These are phyloP conservation scores for Wallemia hederae DNA, from an alignment of 1,284 basidiomycete species.

Conservation along the genomic window DNA sequence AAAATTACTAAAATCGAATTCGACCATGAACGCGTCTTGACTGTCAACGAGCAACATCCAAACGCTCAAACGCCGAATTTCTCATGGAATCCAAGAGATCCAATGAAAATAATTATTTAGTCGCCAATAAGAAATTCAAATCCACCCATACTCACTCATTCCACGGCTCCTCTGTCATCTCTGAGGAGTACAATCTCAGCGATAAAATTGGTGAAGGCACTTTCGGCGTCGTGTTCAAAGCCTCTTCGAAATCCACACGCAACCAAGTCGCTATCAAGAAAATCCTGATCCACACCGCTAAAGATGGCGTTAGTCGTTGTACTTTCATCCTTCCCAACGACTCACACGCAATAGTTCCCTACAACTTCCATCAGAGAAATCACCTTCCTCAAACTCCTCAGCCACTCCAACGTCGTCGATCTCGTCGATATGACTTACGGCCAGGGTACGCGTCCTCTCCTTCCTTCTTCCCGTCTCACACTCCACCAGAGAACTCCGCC, in stretches of 20 bases:
- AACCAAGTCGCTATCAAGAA: conserved; percentile 62
- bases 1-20: not conserved
- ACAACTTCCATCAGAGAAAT: conserved; percentile 95
- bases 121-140: not conserved
- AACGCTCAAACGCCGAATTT: too few species aligned
- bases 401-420: conserved; percentile 58
- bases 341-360: conserved; percentile 17
- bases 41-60: not conserved
- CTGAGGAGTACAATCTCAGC: conserved; percentile 30
- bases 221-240: conserved; percentile 79
- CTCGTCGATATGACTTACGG: conserved; percentile 64
- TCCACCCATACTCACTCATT: not conserved
- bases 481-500: conserved; percentile 20
- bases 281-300: conserved; percentile 84
- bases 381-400: conserved; percentile 71
- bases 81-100: not conserved
- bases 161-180: not conserved
- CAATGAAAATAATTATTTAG: not conserved
- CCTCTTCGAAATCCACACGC: conserved; percentile 31
- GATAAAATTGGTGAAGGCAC: conserved; percentile 81
- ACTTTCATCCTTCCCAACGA: not conserved
- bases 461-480: conserved; percentile 1
- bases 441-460: conserved; percentile 12
- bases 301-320: conserved; percentile 43
- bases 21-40: not conserved